Conservation (phyloP, 129 eudicot species). For the Lactuca saligna region DNA sequence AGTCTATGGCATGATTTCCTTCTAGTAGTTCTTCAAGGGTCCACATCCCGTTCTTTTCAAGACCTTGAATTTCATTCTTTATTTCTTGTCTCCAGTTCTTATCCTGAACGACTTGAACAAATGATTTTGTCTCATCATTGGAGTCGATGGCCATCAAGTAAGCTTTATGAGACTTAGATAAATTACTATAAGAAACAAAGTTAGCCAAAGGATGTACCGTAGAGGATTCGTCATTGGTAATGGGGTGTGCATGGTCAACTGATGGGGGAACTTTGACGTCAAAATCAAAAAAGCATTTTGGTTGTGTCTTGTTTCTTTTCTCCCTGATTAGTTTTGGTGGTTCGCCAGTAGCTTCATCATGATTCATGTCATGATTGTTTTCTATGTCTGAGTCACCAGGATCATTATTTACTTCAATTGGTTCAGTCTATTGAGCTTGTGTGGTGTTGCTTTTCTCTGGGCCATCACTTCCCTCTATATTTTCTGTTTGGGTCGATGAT, state of each 20-base stretch:
- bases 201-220: not conserved
- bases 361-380: not conserved
- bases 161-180: not conserved
- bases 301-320: not conserved
- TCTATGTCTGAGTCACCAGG: too few species aligned
- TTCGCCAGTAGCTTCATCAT: not conserved
- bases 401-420: not conserved
- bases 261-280: not conserved
- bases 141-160: not conserved
- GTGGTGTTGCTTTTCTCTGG: not conserved
- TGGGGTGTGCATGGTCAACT: not conserved
- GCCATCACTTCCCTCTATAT: not conserved
- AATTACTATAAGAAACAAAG: not conserved
- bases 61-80: not conserved
- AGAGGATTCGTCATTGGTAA: not conserved
- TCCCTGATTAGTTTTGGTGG: not conserved
- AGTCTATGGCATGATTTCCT: not conserved
- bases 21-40: not conserved
- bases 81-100: not conserved
- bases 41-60: not conserved
- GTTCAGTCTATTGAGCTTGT: not conserved
- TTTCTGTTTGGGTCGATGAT: not conserved
- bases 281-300: not conserved
- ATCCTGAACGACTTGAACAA: not conserved
- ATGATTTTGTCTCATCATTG: not conserved